Conservation (phyloP, 106 monocot species). For the Cymbidium sinense region DNA sequence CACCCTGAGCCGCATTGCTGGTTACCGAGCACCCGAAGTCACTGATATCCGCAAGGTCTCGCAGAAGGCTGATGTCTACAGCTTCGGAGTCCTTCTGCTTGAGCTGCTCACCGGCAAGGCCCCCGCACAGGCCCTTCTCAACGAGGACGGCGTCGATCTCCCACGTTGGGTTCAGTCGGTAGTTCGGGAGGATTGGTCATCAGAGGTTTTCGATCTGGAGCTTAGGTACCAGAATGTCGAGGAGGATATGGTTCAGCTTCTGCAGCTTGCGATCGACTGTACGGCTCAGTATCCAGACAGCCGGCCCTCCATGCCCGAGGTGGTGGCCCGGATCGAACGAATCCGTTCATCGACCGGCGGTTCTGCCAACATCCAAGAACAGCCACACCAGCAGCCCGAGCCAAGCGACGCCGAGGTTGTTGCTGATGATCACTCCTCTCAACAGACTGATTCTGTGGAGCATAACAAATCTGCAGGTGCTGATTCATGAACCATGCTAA, state of each 20-base stretch:
- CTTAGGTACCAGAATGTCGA: slow-evolving; percentile 46
- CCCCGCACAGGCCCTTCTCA: slow-evolving; percentile 18
- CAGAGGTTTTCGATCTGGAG: slow-evolving; percentile 75
- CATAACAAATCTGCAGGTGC: neutral
- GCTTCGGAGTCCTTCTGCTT: slow-evolving; percentile 21
- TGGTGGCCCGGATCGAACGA: slow-evolving; percentile 48
- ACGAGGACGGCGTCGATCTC: slow-evolving; percentile 16
- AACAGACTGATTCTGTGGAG: neutral
- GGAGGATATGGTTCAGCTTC: slow-evolving; percentile 69
- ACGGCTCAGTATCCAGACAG: slow-evolving; percentile 44
- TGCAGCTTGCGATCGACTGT: slow-evolving; percentile 80
- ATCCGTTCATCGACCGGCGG: slow-evolving; percentile 19
- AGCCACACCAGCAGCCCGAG: neutral
- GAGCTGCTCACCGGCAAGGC: slow-evolving; percentile 30
- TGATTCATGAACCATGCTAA: neutral
- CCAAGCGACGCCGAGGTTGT: neutral
- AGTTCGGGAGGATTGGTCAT: slow-evolving; percentile 60
- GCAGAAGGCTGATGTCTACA: slow-evolving; percentile 24
- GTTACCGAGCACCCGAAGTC: slow-evolving; percentile 23
- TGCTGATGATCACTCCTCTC: too few species aligned
- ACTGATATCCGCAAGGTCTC: slow-evolving; percentile 15
- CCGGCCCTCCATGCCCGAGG: slow-evolving; percentile 65
- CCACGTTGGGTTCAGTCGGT: slow-evolving; percentile 5
- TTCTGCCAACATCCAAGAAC: neutral
- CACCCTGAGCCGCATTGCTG: slow-evolving; percentile 6